Conservation (phyloP, 2,329 filamentous ascomycete genomes). For the Leptoxyphium fumago region DNA sequence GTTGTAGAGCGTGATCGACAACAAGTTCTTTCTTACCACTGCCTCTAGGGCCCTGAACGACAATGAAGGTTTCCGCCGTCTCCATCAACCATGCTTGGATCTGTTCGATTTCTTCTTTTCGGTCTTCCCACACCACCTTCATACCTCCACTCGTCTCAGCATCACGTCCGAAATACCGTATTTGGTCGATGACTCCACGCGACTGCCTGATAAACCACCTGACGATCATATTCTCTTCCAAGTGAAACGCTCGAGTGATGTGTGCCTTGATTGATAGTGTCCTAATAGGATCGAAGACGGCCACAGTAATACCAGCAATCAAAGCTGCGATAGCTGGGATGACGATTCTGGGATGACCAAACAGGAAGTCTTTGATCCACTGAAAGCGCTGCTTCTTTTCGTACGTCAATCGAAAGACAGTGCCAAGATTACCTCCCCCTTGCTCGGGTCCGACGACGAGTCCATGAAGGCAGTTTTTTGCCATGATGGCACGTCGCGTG, state of each 20-base stretch:
- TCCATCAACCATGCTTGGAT: constrained; percentile 78
- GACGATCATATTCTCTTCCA: constrained; percentile 59
- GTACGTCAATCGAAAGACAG: constrained; percentile 67
- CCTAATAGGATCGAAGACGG: constrained; percentile 85
- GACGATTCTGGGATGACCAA: constrained; percentile 73
- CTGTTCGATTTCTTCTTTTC: constrained; percentile 66
- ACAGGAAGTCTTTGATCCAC: constrained; percentile 76
- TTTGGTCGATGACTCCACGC: constrained; percentile 41
- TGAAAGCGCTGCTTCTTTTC: constrained; percentile 63
- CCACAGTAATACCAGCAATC: constrained; percentile 67
- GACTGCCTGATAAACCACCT: constrained; percentile 69
- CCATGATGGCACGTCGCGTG: constrained; percentile 67
- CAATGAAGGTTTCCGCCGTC: constrained; percentile 79
- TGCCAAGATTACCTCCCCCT: constrained; percentile 63
- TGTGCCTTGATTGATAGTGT: constrained; percentile 86
- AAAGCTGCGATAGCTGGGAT: constrained; percentile 71
- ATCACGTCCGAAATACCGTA: constrained; percentile 27
- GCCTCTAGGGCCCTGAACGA: constrained; percentile 81
- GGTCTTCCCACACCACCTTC: constrained; percentile 74
- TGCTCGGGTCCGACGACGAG: constrained; percentile 51
- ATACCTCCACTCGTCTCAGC: constrained; percentile 47
- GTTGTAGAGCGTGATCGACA: constrained; percentile 65
- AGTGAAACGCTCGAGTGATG: constrained; percentile 60
- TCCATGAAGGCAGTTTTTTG: constrained; percentile 84
- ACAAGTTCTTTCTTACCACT: constrained; percentile 85